A percentile compares a stretch with the other conserved stretches of the same genome.
Evolutionary conservation across 2,329 filamentous ascomycete genomes (phyloP).

Genomic region (Penicillium corylophilum): DNA sequence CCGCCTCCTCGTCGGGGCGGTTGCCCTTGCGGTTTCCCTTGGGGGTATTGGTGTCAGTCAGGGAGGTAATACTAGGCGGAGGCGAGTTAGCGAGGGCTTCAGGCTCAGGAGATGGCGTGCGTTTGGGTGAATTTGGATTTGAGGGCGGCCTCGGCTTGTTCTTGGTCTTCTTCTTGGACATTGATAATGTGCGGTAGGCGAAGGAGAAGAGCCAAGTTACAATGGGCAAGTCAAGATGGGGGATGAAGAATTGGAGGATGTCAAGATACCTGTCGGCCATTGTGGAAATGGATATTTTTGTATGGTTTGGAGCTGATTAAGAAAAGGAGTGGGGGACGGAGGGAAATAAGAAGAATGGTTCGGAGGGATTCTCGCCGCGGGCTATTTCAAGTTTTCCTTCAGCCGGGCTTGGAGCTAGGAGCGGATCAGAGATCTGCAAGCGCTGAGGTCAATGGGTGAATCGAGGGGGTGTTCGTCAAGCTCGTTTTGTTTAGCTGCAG

Average conservation of each 20-base stretch:
- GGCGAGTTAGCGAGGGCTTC: slow-evolving; percentile 9
- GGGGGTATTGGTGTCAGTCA: slow-evolving; percentile 5
- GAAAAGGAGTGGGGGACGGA: slow-evolving; percentile 1
- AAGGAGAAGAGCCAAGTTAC: slow-evolving; percentile 4
- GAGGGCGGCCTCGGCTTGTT: slow-evolving; percentile 13
- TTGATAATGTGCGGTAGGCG: background rate
- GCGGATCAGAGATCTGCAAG: slow-evolving; percentile 7
- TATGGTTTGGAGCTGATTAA: background rate
- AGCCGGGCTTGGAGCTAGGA: background rate
- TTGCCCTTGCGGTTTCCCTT: slow-evolving; percentile 13
- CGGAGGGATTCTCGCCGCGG: background rate
- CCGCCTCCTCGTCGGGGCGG: slow-evolving; percentile 1
- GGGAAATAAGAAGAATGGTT: slow-evolving; percentile 1
- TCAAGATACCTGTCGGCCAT: slow-evolving; percentile 18
- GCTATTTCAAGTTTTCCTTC: slow-evolving; percentile 7
- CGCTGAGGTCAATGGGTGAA: background rate
- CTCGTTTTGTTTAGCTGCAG: slow-evolving; percentile 16
- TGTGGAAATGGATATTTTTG: slow-evolving; percentile 3
- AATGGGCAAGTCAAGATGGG: slow-evolving; percentile 1
- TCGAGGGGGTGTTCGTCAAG: background rate
- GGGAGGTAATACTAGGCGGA: slow-evolving; percentile 6
- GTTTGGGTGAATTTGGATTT: background rate
- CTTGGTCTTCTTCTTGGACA: slow-evolving; percentile 1
- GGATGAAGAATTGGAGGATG: slow-evolving; percentile 1
- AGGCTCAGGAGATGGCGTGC: background rate